phyloP scores from a whole-genome alignment of 169 alveolate genomes.

The Pseudocohnilembus persalinus region DNA sequence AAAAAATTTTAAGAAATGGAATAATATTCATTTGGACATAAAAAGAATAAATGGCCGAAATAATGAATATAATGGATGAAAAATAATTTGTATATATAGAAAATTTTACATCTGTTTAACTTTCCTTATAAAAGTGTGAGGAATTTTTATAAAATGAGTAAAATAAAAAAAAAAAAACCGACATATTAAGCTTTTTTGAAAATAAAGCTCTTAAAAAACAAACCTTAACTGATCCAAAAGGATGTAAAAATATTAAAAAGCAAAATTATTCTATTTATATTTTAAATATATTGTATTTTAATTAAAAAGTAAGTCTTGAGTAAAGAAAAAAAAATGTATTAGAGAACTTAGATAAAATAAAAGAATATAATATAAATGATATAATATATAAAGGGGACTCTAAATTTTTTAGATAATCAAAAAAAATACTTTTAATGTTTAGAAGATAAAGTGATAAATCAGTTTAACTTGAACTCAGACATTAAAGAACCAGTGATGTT shows the following conservation, averaged over 20 bases:
- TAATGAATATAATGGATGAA: constrained; percentile 11
- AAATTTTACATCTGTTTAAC: constrained; percentile 10
- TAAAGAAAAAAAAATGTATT: neutral
- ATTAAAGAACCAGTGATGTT: constrained; percentile 20
- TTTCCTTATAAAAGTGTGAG: neutral
- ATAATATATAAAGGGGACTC: neutral
- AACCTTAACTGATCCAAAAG: neutral
- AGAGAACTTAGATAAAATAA: neutral
- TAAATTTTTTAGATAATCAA: constrained; percentile 8
- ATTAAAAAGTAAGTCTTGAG: too few species aligned
- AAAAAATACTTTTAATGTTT: constrained; percentile 12
- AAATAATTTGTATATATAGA: constrained; percentile 25
- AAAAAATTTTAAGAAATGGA: constrained; percentile 16
- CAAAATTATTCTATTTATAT: too few species aligned
- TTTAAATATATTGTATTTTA: too few species aligned
- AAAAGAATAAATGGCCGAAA: constrained; percentile 13
- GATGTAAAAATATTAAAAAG: too few species aligned
- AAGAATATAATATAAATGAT: constrained; percentile 7
- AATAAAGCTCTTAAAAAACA: neutral
- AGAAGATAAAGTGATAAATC: constrained; percentile 22
- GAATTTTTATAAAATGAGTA: neutral
- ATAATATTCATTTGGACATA: constrained; percentile 22
- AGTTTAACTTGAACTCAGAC: constrained; percentile 21
- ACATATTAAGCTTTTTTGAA: too few species aligned
- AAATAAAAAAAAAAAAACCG: neutral